Percentiles rank a stretch among this genome's conserved stretches.
phyloP scores from a whole-genome alignment of 2,329 filamentous ascomycete genomes.

The Penicillium vulpinum region DNA sequence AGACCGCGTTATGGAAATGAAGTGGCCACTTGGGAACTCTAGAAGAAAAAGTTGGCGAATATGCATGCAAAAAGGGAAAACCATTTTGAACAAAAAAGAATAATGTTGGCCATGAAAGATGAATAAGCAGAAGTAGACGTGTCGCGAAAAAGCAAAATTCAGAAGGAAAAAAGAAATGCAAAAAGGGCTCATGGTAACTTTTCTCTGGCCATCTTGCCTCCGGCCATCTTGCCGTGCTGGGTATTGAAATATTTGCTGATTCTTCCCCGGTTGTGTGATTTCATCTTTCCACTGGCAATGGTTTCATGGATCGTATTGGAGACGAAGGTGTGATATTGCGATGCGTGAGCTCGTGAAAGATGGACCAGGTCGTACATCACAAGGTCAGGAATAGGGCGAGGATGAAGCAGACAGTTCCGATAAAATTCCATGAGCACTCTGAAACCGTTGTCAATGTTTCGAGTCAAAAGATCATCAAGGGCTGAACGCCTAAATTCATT shows the following conservation, averaged over 20 bases:
- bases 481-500: constrained; percentile 69
- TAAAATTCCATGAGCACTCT: constrained; percentile 67
- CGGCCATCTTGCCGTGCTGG: constrained; percentile 8
- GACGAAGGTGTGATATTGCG: background rate
- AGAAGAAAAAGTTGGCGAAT: constrained; percentile 17
- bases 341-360: constrained; percentile 45
- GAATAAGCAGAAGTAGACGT: constrained; percentile 8
- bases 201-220: constrained; percentile 33
- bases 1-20: constrained; percentile 25
- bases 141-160: constrained; percentile 13
- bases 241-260: constrained; percentile 14
- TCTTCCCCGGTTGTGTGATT: constrained; percentile 50
- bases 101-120: constrained; percentile 24
- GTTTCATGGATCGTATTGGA: constrained; percentile 4
- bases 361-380: constrained; percentile 58
- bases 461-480: constrained; percentile 60
- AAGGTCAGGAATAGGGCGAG: constrained; percentile 52
- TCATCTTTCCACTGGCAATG: constrained; percentile 51
- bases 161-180: constrained; percentile 16
- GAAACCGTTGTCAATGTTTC: constrained; percentile 57
- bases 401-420: constrained; percentile 56
- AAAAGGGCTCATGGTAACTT: constrained; percentile 31
- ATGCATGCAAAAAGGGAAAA: constrained; percentile 19
- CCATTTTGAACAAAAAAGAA: constrained; percentile 14
- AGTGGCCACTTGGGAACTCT: constrained; percentile 25